A percentile compares a stretch with the other conserved stretches of the same genome.
phyloP scores from a whole-genome alignment of 176 grass and related monocot species.

The Elaeis guineensis region DNA sequence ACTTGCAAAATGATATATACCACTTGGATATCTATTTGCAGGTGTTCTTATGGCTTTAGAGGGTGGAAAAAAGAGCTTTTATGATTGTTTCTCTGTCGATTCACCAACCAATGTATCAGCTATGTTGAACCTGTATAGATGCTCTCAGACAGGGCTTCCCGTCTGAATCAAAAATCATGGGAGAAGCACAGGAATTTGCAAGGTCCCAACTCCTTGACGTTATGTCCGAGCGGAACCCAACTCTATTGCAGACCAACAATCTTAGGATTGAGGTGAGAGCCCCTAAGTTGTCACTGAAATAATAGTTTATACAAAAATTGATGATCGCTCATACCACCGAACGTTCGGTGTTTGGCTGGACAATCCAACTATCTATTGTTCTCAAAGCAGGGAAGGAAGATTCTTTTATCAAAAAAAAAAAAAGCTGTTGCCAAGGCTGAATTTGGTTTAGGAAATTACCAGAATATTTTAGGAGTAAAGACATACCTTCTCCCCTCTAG shows the following conservation, averaged over 20 bases:
- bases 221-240: not conserved
- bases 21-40: not conserved
- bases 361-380: no score
- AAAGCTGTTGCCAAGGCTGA: no score
- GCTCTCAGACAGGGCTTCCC: constrained; percentile 11
- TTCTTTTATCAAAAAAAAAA: no score
- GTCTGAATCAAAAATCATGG: constrained; percentile 11
- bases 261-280: constrained; percentile 1
- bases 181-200: not conserved
- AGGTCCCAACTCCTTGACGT: not conserved
- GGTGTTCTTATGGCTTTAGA: constrained; percentile 4
- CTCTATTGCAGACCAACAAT: constrained; percentile 4
- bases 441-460: no score
- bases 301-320: no score
- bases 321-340: no score
- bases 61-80: not conserved
- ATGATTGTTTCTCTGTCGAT: constrained; percentile 3
- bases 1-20: no score
- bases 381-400: no score
- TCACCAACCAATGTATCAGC: not conserved
- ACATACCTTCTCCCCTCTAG: no score
- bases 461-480: no score
- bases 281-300: not conserved
- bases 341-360: no score
- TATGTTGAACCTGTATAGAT: constrained; percentile 13